Conservation (phyloP, 495 filamentous ascomycete genomes). For the Xylaria flabelliformis region DNA sequence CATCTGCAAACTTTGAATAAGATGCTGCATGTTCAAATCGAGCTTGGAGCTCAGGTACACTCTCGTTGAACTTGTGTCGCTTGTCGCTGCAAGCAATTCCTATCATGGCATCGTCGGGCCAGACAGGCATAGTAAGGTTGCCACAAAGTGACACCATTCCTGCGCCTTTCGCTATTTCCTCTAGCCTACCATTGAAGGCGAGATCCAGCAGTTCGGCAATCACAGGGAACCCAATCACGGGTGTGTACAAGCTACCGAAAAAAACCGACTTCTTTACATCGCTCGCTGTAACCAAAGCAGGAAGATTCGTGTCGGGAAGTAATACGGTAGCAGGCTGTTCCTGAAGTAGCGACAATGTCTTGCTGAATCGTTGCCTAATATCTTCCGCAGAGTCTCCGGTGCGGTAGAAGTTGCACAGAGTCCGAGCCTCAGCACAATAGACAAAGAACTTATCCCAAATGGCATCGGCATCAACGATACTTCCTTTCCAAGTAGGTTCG, state of each 20-base stretch:
- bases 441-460: slow-evolving; percentile 47
- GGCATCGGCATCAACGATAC: slow-evolving; percentile 50
- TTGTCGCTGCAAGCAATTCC: slow-evolving; percentile 58
- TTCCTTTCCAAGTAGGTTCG: slow-evolving; percentile 40
- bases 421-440: slow-evolving; percentile 44
- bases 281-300: slow-evolving; percentile 42
- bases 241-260: slow-evolving; percentile 47
- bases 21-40: slow-evolving; percentile 46
- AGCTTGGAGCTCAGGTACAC: slow-evolving; percentile 42
- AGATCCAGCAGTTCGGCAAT: slow-evolving; percentile 34
- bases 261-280: slow-evolving; percentile 42
- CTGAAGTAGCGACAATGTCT: slow-evolving; percentile 48
- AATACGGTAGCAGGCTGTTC: slow-evolving; percentile 56
- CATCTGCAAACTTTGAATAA: slow-evolving; percentile 51
- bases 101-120: slow-evolving; percentile 52
- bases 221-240: slow-evolving; percentile 39
- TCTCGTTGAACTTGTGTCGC: slow-evolving; percentile 48
- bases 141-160: slow-evolving; percentile 38
- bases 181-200: not conserved
- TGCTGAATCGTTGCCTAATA: slow-evolving; percentile 51
- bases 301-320: slow-evolving; percentile 39
- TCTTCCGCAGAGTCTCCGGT: slow-evolving; percentile 46
- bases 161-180: slow-evolving; percentile 4
- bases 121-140: slow-evolving; percentile 50
- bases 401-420: slow-evolving; percentile 44